These are phyloP conservation scores for Globisporangium iwayamae DNA, from an alignment of 352 stramenopile species.

Conservation along the genomic window DNA sequence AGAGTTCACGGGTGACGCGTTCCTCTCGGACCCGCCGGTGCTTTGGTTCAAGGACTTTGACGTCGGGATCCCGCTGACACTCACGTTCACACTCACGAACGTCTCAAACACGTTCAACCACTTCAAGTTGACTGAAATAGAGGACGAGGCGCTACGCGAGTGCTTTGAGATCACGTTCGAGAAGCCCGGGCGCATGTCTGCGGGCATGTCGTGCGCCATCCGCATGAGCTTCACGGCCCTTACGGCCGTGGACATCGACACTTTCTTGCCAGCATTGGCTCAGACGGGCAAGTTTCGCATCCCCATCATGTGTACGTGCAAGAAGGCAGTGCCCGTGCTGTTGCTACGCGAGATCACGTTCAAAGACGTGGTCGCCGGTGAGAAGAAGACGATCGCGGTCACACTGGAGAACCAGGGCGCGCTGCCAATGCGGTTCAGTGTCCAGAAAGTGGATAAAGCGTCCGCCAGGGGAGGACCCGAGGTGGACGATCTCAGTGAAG, in stretches of 20 bases:
- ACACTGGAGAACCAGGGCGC: slow-evolving; percentile 72
- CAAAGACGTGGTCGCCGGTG: slow-evolving; percentile 71
- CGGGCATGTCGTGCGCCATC: slow-evolving; percentile 78
- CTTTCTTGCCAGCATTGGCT: slow-evolving; percentile 52
- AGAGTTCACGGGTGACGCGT: slow-evolving; percentile 74
- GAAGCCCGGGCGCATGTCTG: slow-evolving; percentile 87
- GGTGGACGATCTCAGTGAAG: slow-evolving; percentile 7
- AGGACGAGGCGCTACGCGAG: slow-evolving; percentile 57
- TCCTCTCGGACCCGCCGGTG: slow-evolving; percentile 67
- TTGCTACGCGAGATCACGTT: slow-evolving; percentile 44
- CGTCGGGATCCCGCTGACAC: slow-evolving; percentile 52
- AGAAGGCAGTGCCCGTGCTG: slow-evolving; percentile 75
- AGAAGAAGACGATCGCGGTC: slow-evolving; percentile 52
- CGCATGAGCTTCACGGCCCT: slow-evolving; percentile 67
- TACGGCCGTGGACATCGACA: slow-evolving; percentile 64
- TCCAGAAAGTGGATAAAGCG: slow-evolving; percentile 13
- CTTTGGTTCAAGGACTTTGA: slow-evolving; percentile 92
- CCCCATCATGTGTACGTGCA: slow-evolving; percentile 78
- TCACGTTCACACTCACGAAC: slow-evolving; percentile 85
- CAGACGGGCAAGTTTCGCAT: slow-evolving; percentile 80
- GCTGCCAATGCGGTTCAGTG: slow-evolving; percentile 47
- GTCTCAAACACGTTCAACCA: slow-evolving; percentile 91
- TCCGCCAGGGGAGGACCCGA: not conserved
- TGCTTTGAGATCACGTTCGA: slow-evolving; percentile 89
- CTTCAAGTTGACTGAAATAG: slow-evolving; percentile 81